Evolutionary conservation across 2,329 filamentous ascomycete genomes (phyloP).

Genomic region (Cercospora sesami): DNA sequence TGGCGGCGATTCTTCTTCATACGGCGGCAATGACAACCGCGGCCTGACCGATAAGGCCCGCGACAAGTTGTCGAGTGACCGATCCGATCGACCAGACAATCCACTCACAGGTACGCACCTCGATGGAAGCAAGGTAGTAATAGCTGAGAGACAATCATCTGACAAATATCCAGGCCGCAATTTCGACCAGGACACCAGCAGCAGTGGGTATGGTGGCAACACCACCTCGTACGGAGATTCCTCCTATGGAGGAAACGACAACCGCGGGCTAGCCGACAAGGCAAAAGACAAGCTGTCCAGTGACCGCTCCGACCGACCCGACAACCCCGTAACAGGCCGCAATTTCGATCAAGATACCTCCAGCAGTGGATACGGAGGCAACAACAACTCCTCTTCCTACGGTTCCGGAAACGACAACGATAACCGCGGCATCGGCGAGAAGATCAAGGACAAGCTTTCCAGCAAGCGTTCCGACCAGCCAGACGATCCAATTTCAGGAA

Average conservation of each 20-base stretch:
- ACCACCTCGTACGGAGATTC: not conserved
- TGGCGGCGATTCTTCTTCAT: too few species aligned
- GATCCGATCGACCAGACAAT: not conserved
- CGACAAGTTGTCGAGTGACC: not conserved
- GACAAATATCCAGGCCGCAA: not conserved
- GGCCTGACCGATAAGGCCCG: not conserved
- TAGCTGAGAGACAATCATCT: not conserved
- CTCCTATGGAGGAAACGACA: not conserved
- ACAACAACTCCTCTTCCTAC: not conserved
- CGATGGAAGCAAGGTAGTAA: not conserved
- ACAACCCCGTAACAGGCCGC: not conserved
- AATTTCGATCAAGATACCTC: not conserved
- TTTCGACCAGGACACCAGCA: not conserved
- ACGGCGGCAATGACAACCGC: not conserved
- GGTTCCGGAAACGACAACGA: not conserved
- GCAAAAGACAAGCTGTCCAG: not conserved
- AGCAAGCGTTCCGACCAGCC: constrained; percentile 4
- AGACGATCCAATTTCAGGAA: constrained; percentile 2
- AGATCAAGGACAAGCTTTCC: constrained; percentile 8
- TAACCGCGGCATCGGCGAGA: not conserved
- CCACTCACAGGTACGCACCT: not conserved
- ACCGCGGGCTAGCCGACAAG: not conserved
- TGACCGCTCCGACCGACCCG: constrained; percentile 1
- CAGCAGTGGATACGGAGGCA: not conserved
- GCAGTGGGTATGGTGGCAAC: not conserved